A percentile compares a stretch with the other conserved stretches of the same genome.
phyloP scores from a whole-genome alignment of 1,139 yeast species.

The Sugiyamaella paludigena region DNA sequence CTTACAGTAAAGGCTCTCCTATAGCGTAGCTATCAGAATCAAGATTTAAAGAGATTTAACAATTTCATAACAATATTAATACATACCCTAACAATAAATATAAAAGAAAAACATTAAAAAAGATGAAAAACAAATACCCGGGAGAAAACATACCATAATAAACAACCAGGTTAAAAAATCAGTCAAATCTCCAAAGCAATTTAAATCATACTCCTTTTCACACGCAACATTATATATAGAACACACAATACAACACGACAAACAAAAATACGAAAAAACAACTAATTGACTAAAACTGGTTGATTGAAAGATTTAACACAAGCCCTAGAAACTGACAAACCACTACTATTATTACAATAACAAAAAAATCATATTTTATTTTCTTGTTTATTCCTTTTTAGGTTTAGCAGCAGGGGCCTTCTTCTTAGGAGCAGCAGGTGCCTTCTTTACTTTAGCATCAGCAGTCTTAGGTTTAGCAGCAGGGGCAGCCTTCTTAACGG shows the following conservation, averaged over 20 bases:
- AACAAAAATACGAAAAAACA: conserved; percentile 10
- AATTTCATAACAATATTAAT: conserved; percentile 10
- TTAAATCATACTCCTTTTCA: too few species aligned
- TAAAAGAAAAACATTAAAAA: conserved; percentile 7
- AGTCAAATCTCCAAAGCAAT: too few species aligned
- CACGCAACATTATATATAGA: neutral
- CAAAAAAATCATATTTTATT: conserved; percentile 16
- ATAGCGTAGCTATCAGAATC: too few species aligned
- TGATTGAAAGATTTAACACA: neutral
- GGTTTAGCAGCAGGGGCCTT: conserved; percentile 34
- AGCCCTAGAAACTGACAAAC: conserved; percentile 3
- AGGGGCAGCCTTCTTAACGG: conserved; percentile 22
- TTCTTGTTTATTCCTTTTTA: neutral
- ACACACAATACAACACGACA: conserved; percentile 3
- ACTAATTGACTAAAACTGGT: conserved; percentile 7
- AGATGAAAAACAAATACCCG: neutral
- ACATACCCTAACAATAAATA: conserved; percentile 15
- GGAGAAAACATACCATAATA: too few species aligned
- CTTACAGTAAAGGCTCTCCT: too few species aligned
- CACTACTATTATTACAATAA: conserved; percentile 8
- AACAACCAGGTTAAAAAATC: too few species aligned
- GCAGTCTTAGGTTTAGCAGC: conserved; percentile 34
- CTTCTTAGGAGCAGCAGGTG: conserved; percentile 31
- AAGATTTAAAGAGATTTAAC: neutral
- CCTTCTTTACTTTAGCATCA: conserved; percentile 20